phyloP scores from a whole-genome alignment of 805 yeast species.

The Metschnikowia sp. region DNA sequence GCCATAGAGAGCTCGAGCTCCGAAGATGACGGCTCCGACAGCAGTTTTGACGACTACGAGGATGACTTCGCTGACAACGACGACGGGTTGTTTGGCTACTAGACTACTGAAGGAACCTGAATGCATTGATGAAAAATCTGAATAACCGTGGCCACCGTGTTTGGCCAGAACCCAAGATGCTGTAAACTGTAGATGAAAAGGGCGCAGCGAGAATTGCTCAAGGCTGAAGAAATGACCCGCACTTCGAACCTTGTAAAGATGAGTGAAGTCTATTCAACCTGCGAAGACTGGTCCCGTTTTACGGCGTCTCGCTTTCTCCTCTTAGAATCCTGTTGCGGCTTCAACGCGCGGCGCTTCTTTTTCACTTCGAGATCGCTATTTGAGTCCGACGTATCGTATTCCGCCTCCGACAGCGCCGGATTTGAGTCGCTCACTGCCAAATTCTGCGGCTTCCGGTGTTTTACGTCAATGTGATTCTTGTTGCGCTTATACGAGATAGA shows the following conservation, averaged over 20 bases:
- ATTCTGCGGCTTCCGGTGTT: constrained; percentile 2
- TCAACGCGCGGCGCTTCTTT: constrained; percentile 5
- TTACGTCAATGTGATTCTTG: constrained; percentile 8
- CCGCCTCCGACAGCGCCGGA: constrained; percentile 19
- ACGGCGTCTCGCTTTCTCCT: constrained; percentile 3
- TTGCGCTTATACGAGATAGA: constrained; percentile 30
- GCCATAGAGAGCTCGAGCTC: constrained; percentile 36
- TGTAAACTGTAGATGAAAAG: not conserved
- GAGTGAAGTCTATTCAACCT: too few relatives aligned
- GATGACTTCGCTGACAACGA: constrained; percentile 57
- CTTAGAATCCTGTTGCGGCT: constrained; percentile 4
- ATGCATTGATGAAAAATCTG: constrained; percentile 10
- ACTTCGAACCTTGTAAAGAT: not conserved
- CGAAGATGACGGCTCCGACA: constrained; percentile 39
- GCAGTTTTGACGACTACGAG: constrained; percentile 40
- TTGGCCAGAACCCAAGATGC: too few relatives aligned
- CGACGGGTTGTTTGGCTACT: constrained; percentile 48
- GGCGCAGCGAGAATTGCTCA: not conserved
- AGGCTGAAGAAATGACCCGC: not conserved
- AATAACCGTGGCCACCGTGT: not conserved
- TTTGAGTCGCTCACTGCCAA: constrained; percentile 1
- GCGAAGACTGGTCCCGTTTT: not conserved
- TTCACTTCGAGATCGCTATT: constrained; percentile 11
- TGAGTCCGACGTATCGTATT: constrained; percentile 17
- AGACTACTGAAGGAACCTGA: constrained; percentile 3